Base-by-base conservation (phyloP, 306 rosid species). In the Vigna angularis region DNA sequence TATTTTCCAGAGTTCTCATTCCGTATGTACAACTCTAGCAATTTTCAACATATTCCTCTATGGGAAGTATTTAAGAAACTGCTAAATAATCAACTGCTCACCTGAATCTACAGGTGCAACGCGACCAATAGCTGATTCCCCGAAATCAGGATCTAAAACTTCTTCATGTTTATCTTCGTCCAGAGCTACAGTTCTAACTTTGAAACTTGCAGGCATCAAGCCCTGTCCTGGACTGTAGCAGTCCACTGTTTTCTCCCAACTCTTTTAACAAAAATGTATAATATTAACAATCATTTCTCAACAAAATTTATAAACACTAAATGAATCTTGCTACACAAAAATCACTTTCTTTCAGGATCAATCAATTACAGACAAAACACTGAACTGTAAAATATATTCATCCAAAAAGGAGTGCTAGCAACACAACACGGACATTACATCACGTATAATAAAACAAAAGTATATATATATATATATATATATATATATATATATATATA, bases 101-200 rank as follows among this genome's bases (percentile, higher is more conserved):
- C 98, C 98, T 86, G 98, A 95, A 85, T 95, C 99, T 47, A 95
- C 99, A 44, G 99, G 99, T 18, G 99, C 99, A 74, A 95, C 99
- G 30, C 99, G 97, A 51, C 99, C 99, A 78, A 95, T 95, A 28
- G 99, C 99, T 52, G 99, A 91, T 86, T 93, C 98, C 75, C 98
- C 97, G 79, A 93, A 93, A 83, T 93, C 98, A 56, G 97, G 98
- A 85, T 93, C 98, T 63, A 93, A 83, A 83, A 89, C 91, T 77
- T 93, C 97, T 87, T 93, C 97, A 80, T 53, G 82, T 9, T 81
- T 81, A 64, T 78, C 88, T 72, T 84, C 95, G 70, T 93, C 96
- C 80, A 93, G 88, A 70, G 90, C 92, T 13, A 75, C 78, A 4
- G 85, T 87, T 72, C 87, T 91, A 68, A 93, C 98, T 84, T 91